Base-by-base conservation (phyloP, 257 asterid species). In the Capsicum baccatum region DNA sequence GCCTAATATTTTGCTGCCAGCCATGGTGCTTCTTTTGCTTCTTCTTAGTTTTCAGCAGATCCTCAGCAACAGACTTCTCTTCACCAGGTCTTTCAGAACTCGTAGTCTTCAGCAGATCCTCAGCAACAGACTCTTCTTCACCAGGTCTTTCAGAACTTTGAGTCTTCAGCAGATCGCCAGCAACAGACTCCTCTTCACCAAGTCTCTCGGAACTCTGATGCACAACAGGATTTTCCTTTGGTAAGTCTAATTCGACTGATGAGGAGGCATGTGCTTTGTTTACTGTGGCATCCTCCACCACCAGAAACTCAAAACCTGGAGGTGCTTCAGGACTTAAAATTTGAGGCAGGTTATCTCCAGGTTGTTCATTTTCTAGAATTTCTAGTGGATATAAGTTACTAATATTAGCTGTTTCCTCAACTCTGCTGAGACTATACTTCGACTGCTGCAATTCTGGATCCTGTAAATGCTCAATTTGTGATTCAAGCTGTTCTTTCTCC, bases 251-350 rank as follows among this genome's bases (percentile, higher is more conserved):
- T 50, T 26, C 81, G 6, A 76, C 21, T 13, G 81, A 76, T 0
- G 8, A 54, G 26, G 47, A 76, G 63, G 11, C 21, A 70, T 44
- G 56, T 16, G 56, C 56, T 70, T 70, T 70, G 52, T 76, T 76
- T 76, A n/a, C 81, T 26, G 81, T 52, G 81, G 26, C 63, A 52
- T 80, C 83, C 84, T 88, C 88, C 48, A 67, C 80, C 66, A 16
- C 19, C 85, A 83, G 8, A 2, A 35, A 85, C 55, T 92, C 92
- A 79, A 87, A 87, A 74, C 91, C 87, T 3, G 92, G 88, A 70
- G 92, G 90, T 83, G 68, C 85, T 81, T 85, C 84, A 12, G 88
- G 89, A 69, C 84, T 71, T 6, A 81, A 83, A 73, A 59, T 44
- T 50, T 80, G 88, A 6, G 52, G 39, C 42, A 17, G 59, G 19